Base-by-base conservation (phyloP, 1,284 basidiomycete species). In the Cerioporus squamosus region DNA sequence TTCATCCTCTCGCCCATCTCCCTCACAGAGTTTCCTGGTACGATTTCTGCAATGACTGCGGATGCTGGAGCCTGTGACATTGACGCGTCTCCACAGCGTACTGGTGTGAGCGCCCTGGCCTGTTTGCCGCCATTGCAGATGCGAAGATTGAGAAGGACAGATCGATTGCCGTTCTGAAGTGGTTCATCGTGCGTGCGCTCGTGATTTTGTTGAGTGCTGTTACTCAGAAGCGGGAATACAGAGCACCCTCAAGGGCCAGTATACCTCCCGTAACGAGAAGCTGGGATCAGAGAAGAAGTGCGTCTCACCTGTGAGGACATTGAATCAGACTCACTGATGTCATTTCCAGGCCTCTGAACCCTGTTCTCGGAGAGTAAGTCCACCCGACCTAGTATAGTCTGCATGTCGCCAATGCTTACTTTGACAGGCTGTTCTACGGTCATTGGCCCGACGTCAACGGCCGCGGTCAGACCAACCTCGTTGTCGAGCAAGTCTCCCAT, bases 221-320 rank as follows among this genome's bases (percentile, higher is more conserved):
- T 15, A 33, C 22, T 20, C 10, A 20, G 43, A 5, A 17, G 40
- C 53, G 12, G 20, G 29, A 40, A 22, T n/a, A 8, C 62, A 90
- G 87, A 88, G 88, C 66, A 98, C 95, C 0, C 83, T 98, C 60
- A 97, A 96, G 74, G 94, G 94, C 39, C 95, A 97, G 71, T 97
- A 97, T 76, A 97, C 94, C 17, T 93, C 93, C 38, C 82, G 94
- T 57, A 96, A 95, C 70, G 94, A 96, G 79, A 88, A 88, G 65
- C 90, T 94, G 86, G 96, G 96, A 9, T 95, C 93, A 2, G 96
- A 98, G 83, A 99, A 98, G 83, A 99, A 98, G 90, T 90, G 63
- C 43, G 48, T 83, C 76, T 54, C 36, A 9, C 0, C 17, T 39
- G 6, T 14, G 17, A 8, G 5, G 6, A 29, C 23, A 17, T 18